Evolutionary conservation across 371 early-diverging fungal species (phyloP), one percentile per base, ranked within the genome.

Genomic region (Syncephalis plumigaleata): DNA sequence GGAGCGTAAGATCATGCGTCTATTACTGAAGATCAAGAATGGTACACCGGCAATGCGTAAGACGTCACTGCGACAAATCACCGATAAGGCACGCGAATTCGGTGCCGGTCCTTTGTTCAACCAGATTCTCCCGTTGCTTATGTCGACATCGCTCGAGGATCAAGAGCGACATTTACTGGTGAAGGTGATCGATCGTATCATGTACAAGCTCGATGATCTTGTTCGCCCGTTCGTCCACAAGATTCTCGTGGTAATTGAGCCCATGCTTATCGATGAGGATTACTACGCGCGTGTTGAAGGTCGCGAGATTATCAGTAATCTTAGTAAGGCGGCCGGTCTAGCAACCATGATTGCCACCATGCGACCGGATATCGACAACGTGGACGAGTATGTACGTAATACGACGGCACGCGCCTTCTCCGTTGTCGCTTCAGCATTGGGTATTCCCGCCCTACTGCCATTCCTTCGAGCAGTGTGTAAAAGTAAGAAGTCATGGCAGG

Each of bases 331-430:
- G 9, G 98, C 92, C 11, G 98, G 98, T 52, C 70, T 96, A 40
- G 85, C 93, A 9, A 91, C 94, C 20, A 96, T 98, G 96, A 90
- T 98, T 55, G 84, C 95, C 9, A 89, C 92, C 15, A 89, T 98
- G 96, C 81, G 95, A 21, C 95, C 93, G 3, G 95, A 94, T 67
- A 92, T 96, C 55, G 97, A 96, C 60, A 91, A 95, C 56, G 78
- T 73, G 3, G 95, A 98, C 66, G 98, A 96, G 63, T 96, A 90
- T 55, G 95, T 98, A 8, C 81, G 98, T 50, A 94, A 95, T 61
- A 95, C 96, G 9, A 95, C 96, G 0, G 92, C 98, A 0, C 82
- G 94, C 46, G 97, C 97, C 2, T 90, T 98, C 56, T 81, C 94
- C 5, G 97, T 98, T 1, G 96, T 98, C 15, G 96, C 93, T 0